Evolutionary conservation across 2,329 filamentous ascomycete species (phyloP).

Genomic region (Botrytis fragariae): DNA sequence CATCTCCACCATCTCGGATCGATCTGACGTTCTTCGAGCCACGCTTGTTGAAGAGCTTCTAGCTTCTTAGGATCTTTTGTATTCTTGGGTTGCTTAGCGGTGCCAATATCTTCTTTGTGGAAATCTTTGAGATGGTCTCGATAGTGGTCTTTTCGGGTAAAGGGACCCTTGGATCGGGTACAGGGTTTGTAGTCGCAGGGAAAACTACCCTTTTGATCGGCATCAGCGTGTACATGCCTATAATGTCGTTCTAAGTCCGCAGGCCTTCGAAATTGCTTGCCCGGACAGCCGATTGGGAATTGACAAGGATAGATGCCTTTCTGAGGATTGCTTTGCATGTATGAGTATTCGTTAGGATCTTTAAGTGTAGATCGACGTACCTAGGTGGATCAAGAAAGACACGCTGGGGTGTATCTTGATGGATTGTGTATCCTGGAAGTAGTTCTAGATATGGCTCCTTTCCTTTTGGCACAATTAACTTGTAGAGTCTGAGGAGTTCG

Average conservation of each 20-base stretch:
- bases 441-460: constrained; percentile 29
- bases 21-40: constrained; percentile 30
- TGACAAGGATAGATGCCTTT: constrained; percentile 27
- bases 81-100: constrained; percentile 25
- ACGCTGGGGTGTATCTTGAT: constrained; percentile 19
- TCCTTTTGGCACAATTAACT: constrained; percentile 27
- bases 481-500: constrained; percentile 25
- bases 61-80: constrained; percentile 19
- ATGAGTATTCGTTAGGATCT: not conserved
- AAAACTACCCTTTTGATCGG: constrained; percentile 28
- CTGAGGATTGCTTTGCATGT: constrained; percentile 19
- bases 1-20: constrained; percentile 33
- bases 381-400: constrained; percentile 28
- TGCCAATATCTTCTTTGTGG: constrained; percentile 44
- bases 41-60: constrained; percentile 27
- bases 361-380: constrained; percentile 1
- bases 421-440: constrained; percentile 4
- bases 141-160: constrained; percentile 49
- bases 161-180: constrained; percentile 38
- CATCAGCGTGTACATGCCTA: constrained; percentile 35
- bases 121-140: constrained; percentile 49
- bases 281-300: constrained; percentile 29
- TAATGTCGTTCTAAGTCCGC: constrained; percentile 43
- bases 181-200: constrained; percentile 39
- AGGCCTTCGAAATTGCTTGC: constrained; percentile 33